Percentiles rank a stretch among this genome's conserved stretches.
Conservation (phyloP, 371 early-diverging fungal species). For the Haplosporangium sp. region DNA sequence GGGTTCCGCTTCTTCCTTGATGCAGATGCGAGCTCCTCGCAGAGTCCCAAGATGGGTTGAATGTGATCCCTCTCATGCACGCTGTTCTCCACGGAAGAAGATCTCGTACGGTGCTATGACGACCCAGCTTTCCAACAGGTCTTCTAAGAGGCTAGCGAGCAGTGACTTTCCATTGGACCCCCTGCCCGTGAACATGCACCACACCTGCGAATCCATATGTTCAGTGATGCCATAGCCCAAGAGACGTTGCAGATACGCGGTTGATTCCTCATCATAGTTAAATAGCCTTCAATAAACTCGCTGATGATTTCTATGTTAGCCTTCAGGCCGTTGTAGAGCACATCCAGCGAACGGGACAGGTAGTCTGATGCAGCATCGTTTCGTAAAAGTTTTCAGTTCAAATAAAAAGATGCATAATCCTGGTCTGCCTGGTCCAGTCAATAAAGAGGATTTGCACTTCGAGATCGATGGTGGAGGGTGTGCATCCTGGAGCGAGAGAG, state of each 20-base stretch:
- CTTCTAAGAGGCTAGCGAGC: background rate
- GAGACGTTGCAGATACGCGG: conserved; percentile 2
- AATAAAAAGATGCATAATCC: too few relatives aligned
- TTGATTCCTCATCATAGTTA: background rate
- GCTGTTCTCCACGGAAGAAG: background rate
- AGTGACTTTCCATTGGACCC: conserved; percentile 12
- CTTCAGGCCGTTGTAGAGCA: background rate
- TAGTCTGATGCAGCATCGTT: conserved; percentile 7
- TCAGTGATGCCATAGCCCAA: conserved; percentile 13
- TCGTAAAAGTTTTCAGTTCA: too few relatives aligned
- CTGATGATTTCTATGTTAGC: background rate
- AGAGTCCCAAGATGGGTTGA: conserved; percentile 5
- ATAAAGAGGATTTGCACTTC: too few relatives aligned
- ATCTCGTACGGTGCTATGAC: conserved; percentile 5
- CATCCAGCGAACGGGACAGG: conserved; percentile 5
- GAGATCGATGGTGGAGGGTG: too few relatives aligned
- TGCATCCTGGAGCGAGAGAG: too few relatives aligned
- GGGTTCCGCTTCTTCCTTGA: conserved; percentile 13
- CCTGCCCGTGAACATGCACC: conserved; percentile 8
- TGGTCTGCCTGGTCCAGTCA: too few relatives aligned
- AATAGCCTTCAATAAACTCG: conserved; percentile 1
- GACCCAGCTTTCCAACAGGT: background rate
- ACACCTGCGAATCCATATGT: conserved; percentile 4
- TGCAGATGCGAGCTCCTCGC: conserved; percentile 11
- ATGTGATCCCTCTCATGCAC: conserved; percentile 1